phyloP scores from a whole-genome alignment of 495 filamentous ascomycete genomes.

The Penicillium pulvis region DNA sequence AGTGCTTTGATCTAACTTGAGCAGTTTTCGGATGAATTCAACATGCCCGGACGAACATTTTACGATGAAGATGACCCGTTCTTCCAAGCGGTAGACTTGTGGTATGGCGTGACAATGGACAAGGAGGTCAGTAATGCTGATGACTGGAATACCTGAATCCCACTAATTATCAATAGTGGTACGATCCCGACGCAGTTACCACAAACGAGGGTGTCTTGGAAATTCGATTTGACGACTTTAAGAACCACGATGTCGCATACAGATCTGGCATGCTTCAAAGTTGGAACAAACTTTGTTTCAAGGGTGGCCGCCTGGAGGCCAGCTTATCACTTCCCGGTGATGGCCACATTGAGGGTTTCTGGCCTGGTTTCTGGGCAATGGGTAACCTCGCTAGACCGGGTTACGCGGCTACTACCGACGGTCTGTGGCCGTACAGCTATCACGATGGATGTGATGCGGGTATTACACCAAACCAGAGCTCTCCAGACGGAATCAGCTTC shows the following conservation, averaged over 20 bases:
- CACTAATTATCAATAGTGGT: constrained; percentile 57
- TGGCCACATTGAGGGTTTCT: constrained; percentile 70
- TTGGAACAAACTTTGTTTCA: constrained; percentile 82
- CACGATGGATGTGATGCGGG: constrained; percentile 70
- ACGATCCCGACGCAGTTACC: constrained; percentile 74
- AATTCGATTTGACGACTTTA: constrained; percentile 66
- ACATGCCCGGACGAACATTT: constrained; percentile 68
- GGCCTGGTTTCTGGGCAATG: constrained; percentile 85
- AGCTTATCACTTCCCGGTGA: constrained; percentile 73
- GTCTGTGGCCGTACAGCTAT: constrained; percentile 82
- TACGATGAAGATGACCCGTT: constrained; percentile 75
- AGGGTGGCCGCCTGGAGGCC: constrained; percentile 74
- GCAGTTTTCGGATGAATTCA: constrained; percentile 81
- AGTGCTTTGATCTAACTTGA: constrained; percentile 9
- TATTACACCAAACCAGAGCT: constrained; percentile 78
- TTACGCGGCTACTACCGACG: constrained; percentile 69
- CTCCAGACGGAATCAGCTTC: constrained; percentile 64
- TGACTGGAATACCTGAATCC: neutral
- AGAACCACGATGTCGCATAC: constrained; percentile 69
- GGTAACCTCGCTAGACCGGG: constrained; percentile 72
- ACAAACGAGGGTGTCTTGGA: constrained; percentile 69
- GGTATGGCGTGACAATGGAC: constrained; percentile 80
- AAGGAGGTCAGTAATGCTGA: constrained; percentile 52
- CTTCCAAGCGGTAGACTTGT: constrained; percentile 71
- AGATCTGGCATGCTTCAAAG: constrained; percentile 82